A percentile compares a stretch with the other conserved stretches of the same genome.
Conservation (phyloP, 2,329 filamentous ascomycete genomes). For the Ambrosiella beaveri region DNA sequence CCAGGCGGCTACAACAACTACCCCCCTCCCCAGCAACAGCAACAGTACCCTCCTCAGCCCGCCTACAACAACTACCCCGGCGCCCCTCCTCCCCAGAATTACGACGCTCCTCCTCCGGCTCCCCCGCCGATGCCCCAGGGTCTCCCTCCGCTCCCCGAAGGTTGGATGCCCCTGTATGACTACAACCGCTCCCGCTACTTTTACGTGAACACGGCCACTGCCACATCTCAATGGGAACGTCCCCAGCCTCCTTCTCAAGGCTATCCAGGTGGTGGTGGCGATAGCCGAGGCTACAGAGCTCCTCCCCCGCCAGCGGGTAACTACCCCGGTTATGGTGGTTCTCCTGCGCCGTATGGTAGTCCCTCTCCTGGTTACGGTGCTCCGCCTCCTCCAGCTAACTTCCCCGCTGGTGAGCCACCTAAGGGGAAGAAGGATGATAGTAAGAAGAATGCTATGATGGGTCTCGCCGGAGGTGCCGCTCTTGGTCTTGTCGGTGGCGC, state of each 20-base stretch:
- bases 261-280: neutral
- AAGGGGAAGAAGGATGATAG: slow-evolving; percentile 26
- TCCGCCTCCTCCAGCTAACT: slow-evolving; percentile 13
- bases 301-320: slow-evolving; percentile 6
- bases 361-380: slow-evolving; percentile 4
- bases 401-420: slow-evolving; percentile 12
- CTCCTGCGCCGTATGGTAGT: neutral
- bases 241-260: slow-evolving; percentile 19
- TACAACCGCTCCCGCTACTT: slow-evolving; percentile 43
- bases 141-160: slow-evolving; percentile 36
- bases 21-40: neutral
- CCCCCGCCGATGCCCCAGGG: slow-evolving; percentile 15
- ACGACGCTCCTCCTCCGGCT: slow-evolving; percentile 10
- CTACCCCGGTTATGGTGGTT: slow-evolving; percentile 2
- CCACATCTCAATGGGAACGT: slow-evolving; percentile 48
- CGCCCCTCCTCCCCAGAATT: slow-evolving; percentile 9
- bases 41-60: slow-evolving; percentile 5
- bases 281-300: slow-evolving; percentile 8
- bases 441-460: slow-evolving; percentile 38
- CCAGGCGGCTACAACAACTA: slow-evolving; percentile 6
- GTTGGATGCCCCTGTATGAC: slow-evolving; percentile 49
- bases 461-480: slow-evolving; percentile 41
- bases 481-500: slow-evolving; percentile 40
- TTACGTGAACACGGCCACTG: slow-evolving; percentile 44
- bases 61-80: slow-evolving; percentile 14